These are phyloP conservation scores for Mycena rosella DNA, from an alignment of 768 basidiomycete species.

Conservation along the genomic window DNA sequence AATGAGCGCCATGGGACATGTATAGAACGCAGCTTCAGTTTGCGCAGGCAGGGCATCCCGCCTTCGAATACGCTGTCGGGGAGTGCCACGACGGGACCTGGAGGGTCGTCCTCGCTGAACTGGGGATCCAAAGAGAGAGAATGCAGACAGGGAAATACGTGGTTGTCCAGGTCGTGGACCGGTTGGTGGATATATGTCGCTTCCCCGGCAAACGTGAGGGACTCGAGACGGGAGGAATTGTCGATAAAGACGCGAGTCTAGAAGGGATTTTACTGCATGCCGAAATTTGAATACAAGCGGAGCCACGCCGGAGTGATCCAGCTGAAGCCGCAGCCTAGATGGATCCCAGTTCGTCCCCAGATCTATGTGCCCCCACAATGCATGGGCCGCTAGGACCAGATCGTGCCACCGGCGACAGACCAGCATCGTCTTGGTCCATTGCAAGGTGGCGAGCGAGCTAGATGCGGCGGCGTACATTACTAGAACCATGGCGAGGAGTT, in stretches of 20 bases:
- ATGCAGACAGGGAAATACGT: neutral
- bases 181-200: neutral
- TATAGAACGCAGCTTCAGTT: no score
- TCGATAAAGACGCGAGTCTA: neutral
- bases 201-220: neutral
- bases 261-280: neutral
- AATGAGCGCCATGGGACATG: no score
- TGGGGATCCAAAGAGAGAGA: neutral
- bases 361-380: slow-evolving; percentile 19
- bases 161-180: neutral
- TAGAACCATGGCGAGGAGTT: slow-evolving; percentile 10
- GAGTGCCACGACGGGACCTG: neutral
- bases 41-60: no score
- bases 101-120: neutral
- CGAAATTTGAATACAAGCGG: neutral
- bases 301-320: slow-evolving; percentile 2
- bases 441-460: neutral
- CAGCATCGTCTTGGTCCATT: slow-evolving; percentile 17
- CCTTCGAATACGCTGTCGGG: neutral
- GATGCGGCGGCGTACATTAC: slow-evolving; percentile 10
- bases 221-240: neutral
- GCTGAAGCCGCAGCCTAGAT: no score
- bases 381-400: slow-evolving; percentile 4
- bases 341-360: neutral
- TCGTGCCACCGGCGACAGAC: slow-evolving; percentile 20